Conservation (phyloP, 2,329 filamentous ascomycete genomes). For the Epichloe sylvatica region DNA sequence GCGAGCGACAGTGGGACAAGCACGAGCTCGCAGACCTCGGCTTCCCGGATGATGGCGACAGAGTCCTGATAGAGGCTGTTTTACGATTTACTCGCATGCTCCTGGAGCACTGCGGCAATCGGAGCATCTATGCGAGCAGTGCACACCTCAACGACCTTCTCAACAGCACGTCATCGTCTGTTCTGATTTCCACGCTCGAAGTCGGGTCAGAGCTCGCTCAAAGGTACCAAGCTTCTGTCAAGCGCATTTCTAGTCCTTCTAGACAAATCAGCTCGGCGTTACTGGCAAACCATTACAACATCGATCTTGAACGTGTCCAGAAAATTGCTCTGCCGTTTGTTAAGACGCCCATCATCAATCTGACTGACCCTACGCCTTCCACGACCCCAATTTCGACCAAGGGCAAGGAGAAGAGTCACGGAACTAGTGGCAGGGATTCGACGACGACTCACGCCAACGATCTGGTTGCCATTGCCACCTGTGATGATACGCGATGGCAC, state of each 20-base stretch:
- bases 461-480: constrained; percentile 58
- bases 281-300: constrained; percentile 72
- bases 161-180: constrained; percentile 67
- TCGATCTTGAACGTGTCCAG: constrained; percentile 66
- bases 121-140: constrained; percentile 92
- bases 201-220: constrained; percentile 79
- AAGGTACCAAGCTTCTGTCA: constrained; percentile 80
- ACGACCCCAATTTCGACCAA: constrained; percentile 49
- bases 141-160: constrained; percentile 77
- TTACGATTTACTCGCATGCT: constrained; percentile 77
- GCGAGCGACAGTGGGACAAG: constrained; percentile 30
- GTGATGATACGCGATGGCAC: constrained; percentile 46
- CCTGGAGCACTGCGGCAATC: constrained; percentile 88
- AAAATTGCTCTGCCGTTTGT: constrained; percentile 72
- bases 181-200: constrained; percentile 66
- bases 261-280: constrained; percentile 58
- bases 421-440: constrained; percentile 30
- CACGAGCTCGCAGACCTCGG: constrained; percentile 42
- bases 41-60: constrained; percentile 63
- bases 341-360: constrained; percentile 48
- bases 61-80: constrained; percentile 63
- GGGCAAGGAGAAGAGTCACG: constrained; percentile 55
- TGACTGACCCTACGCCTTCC: constrained; percentile 37
- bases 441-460: constrained; percentile 67
- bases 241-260: constrained; percentile 52